These are phyloP conservation scores for Ogataea philodendri DNA, from an alignment of 805 yeast species.

Conservation along the genomic window DNA sequence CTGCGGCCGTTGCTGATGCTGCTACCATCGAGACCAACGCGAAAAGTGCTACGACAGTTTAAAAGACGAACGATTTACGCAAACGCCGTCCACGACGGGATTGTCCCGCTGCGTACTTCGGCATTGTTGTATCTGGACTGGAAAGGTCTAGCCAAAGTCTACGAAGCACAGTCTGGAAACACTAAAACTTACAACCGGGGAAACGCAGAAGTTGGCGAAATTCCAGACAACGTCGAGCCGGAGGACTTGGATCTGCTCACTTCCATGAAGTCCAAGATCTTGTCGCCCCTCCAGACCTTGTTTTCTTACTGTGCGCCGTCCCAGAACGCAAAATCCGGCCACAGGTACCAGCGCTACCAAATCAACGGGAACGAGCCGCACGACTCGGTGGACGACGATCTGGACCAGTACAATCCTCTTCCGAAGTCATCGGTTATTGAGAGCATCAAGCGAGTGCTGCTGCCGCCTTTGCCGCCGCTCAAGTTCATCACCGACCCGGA, in stretches of 20 bases:
- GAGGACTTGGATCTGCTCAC: constrained; percentile 11
- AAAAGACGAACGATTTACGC: constrained; percentile 80
- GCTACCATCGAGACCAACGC: constrained; percentile 74
- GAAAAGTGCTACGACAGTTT: constrained; percentile 60
- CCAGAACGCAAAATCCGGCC: constrained; percentile 26
- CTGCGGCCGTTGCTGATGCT: constrained; percentile 67
- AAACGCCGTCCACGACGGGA: constrained; percentile 88
- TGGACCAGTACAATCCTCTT: constrained; percentile 29
- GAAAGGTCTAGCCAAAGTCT: constrained; percentile 61
- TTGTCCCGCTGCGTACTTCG: constrained; percentile 90
- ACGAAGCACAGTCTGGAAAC: constrained; percentile 22
- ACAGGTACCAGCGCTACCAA: constrained; percentile 33
- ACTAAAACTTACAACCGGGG: constrained; percentile 8
- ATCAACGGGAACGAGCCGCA: constrained; percentile 18
- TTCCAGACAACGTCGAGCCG: constrained; percentile 30
- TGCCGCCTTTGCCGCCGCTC: constrained; percentile 77
- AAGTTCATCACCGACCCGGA: constrained; percentile 68
- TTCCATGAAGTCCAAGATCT: constrained; percentile 23
- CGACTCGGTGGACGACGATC: constrained; percentile 15
- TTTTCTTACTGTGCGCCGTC: constrained; percentile 44
- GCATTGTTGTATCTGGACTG: constrained; percentile 85
- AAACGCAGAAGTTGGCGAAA: constrained; percentile 27
- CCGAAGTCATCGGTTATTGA: constrained; percentile 77
- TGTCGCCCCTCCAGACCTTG: constrained; percentile 45
- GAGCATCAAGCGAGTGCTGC: constrained; percentile 71